phyloP scores from a whole-genome alignment of 1,284 basidiomycete genomes.

The Grifola frondosa region DNA sequence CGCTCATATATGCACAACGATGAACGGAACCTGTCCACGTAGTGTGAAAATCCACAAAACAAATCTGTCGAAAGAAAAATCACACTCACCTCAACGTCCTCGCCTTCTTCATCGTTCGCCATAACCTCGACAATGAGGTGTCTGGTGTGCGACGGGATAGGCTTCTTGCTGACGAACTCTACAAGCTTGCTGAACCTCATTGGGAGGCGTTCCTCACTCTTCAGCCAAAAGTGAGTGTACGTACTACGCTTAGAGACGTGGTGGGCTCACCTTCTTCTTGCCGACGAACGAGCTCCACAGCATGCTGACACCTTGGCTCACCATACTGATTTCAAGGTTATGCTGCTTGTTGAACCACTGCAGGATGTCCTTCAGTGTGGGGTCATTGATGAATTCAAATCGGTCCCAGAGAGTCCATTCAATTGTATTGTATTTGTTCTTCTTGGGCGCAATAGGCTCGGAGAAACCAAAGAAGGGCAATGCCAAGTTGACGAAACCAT shows the following conservation, averaged over 20 bases:
- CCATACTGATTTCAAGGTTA: slow-evolving; percentile 91
- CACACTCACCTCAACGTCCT: slow-evolving; percentile 76
- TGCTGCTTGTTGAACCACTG: slow-evolving; percentile 85
- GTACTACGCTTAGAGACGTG: background rate
- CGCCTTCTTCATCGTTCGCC: slow-evolving; percentile 87
- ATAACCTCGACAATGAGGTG: slow-evolving; percentile 93
- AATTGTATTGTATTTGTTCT: slow-evolving; percentile 82
- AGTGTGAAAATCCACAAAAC: background rate
- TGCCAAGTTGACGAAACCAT: slow-evolving; percentile 97
- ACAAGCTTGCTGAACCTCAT: slow-evolving; percentile 93
- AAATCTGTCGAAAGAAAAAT: background rate
- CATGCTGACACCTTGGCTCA: slow-evolving; percentile 97
- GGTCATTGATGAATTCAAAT: slow-evolving; percentile 90
- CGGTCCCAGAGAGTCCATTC: slow-evolving; percentile 99
- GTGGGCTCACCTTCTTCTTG: slow-evolving; percentile 76
- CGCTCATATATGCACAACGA: slow-evolving; percentile 42
- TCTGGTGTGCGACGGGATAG: slow-evolving; percentile 76
- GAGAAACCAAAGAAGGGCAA: slow-evolving; percentile 99
- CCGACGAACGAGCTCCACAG: slow-evolving; percentile 93
- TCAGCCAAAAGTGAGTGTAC: slow-evolving; percentile 9
- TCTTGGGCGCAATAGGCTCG: slow-evolving; percentile 92
- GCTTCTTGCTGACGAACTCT: slow-evolving; percentile 92
- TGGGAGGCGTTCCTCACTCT: slow-evolving; percentile 85
- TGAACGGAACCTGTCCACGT: slow-evolving; percentile 61
- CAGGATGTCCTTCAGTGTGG: slow-evolving; percentile 86